Evolutionary conservation across 2,329 filamentous ascomycete genomes (phyloP).

Genomic region (Botrytis hyacinthi): DNA sequence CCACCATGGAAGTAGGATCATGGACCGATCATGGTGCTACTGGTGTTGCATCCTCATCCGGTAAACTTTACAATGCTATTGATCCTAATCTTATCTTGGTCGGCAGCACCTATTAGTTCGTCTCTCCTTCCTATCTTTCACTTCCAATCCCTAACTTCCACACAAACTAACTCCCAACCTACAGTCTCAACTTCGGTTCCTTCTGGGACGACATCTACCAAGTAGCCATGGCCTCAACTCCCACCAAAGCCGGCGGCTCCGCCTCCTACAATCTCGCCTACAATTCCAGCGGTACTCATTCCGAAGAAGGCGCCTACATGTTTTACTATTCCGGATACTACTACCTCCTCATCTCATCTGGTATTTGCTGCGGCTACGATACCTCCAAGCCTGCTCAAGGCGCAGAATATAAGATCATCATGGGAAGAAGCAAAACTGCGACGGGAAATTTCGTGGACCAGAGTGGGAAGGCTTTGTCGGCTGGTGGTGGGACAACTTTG

Average conservation of each 20-base stretch:
- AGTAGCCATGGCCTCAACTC: constrained; percentile 47
- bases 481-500: constrained; percentile 59
- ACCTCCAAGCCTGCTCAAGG: constrained; percentile 46
- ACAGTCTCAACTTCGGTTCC: constrained; percentile 58
- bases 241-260: constrained; percentile 35
- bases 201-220: constrained; percentile 68
- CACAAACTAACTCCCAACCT: not conserved
- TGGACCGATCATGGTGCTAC: constrained; percentile 60
- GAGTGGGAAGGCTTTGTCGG: constrained; percentile 50
- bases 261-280: constrained; percentile 52
- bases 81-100: constrained; percentile 53
- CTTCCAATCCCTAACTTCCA: not conserved
- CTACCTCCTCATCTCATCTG: constrained; percentile 63
- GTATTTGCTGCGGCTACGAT: constrained; percentile 62
- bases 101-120: constrained; percentile 42
- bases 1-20: constrained; percentile 50
- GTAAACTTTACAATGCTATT: constrained; percentile 57
- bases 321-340: constrained; percentile 54
- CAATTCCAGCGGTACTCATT: constrained; percentile 49
- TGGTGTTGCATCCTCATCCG: constrained; percentile 47
- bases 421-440: constrained; percentile 63
- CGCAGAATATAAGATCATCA: constrained; percentile 15
- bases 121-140: not conserved
- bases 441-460: constrained; percentile 58
- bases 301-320: constrained; percentile 57